A percentile compares a stretch with the other conserved stretches of the same genome.
These are phyloP conservation scores for Diplodia sapinea DNA, from an alignment of 2,329 filamentous ascomycete genomes.

Conservation along the genomic window DNA sequence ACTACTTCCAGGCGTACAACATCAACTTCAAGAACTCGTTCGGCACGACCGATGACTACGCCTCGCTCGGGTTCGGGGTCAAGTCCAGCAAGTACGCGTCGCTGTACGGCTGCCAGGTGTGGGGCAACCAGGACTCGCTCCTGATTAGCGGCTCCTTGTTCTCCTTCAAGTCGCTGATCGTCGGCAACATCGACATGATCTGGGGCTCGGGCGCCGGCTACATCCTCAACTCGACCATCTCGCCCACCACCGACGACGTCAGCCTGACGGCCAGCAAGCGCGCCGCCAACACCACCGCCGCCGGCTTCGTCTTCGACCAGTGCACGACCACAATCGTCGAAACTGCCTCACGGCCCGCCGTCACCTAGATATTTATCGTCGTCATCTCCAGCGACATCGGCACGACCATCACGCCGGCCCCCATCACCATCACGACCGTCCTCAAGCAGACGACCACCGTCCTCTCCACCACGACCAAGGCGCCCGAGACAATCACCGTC, in stretches of 20 bases:
- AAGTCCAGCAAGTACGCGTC: constrained; percentile 55
- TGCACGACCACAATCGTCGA: constrained; percentile 38
- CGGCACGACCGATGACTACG: constrained; percentile 45
- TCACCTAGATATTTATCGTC: constrained; percentile 34
- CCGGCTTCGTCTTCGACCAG: constrained; percentile 61
- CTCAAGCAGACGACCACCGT: constrained; percentile 35
- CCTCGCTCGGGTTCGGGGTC: constrained; percentile 58
- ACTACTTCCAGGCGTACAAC: constrained; percentile 64
- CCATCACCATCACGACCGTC: background rate
- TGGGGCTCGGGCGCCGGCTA: constrained; percentile 53
- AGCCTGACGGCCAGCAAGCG: constrained; percentile 51
- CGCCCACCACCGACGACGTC: constrained; percentile 46
- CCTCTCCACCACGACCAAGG: constrained; percentile 34
- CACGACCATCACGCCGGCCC: background rate
- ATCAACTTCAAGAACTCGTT: constrained; percentile 59
- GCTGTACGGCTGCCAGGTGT: constrained; percentile 61
- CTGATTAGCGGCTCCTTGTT: constrained; percentile 48
- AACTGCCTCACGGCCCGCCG: constrained; percentile 35
- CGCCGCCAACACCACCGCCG: constrained; percentile 44
- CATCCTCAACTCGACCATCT: constrained; percentile 50
- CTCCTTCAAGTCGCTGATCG: constrained; percentile 49
- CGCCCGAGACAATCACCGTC: background rate
- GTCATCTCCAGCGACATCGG: constrained; percentile 12
- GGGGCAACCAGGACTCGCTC: constrained; percentile 61
- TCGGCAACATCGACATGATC: constrained; percentile 53